phyloP scores from a whole-genome alignment of 129 eudicot genomes.

The Flaveria linearis region DNA sequence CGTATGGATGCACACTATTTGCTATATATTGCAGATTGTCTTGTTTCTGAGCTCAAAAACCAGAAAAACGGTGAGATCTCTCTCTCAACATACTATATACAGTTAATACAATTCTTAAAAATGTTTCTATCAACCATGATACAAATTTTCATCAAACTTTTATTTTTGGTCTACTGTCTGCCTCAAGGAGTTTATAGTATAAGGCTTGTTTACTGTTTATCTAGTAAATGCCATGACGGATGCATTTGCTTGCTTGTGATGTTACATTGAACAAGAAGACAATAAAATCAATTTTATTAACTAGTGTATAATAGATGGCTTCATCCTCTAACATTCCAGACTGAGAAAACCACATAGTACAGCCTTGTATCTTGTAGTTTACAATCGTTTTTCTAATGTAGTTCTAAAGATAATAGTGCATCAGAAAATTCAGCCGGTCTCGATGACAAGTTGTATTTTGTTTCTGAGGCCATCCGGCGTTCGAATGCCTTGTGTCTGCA shows the following conservation, averaged over 20 bases:
- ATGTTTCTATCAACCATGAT: background rate
- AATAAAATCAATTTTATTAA: background rate
- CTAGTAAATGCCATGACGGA: background rate
- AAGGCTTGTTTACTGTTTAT: background rate
- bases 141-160: background rate
- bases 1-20: conserved; percentile 89
- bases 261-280: conserved; percentile 8
- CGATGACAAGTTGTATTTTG: conserved; percentile 68
- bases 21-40: conserved; percentile 73
- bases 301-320: conserved; percentile 14
- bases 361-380: conserved; percentile 28
- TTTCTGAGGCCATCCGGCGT: conserved; percentile 85
- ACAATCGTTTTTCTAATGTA: conserved; percentile 28
- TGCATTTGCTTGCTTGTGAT: conserved; percentile 5
- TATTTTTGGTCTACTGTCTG: background rate
- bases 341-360: conserved; percentile 23
- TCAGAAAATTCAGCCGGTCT: conserved; percentile 65
- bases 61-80: conserved; percentile 52
- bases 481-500: conserved; percentile 85
- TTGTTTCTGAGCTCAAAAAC: conserved; percentile 65
- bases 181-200: background rate
- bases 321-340: conserved; percentile 15
- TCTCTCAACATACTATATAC: conserved; percentile 12
- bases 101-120: background rate
- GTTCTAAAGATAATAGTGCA: conserved; percentile 51